A percentile compares a stretch with the other conserved stretches of the same genome.
Conservation (phyloP, 495 filamentous ascomycete genomes). For the Saxophila tyrrhenica region DNA sequence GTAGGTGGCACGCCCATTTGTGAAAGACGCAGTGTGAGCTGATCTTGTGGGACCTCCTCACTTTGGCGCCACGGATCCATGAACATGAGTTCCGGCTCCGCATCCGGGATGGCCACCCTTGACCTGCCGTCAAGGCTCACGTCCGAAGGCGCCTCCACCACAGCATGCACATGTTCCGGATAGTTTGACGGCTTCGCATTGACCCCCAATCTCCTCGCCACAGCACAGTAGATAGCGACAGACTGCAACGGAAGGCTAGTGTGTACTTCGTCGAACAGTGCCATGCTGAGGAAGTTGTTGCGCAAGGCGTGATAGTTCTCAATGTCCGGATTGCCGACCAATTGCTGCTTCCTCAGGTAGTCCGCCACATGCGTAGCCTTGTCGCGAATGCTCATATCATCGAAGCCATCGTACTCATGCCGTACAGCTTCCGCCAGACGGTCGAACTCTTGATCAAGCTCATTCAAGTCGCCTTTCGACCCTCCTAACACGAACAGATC, state of each 20-base stretch:
- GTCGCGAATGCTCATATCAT: conserved; percentile 43
- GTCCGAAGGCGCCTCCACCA: conserved; percentile 48
- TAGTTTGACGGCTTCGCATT: conserved; percentile 63
- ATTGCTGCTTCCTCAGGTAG: conserved; percentile 52
- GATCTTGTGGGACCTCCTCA: conserved; percentile 47
- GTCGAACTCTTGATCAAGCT: conserved; percentile 57
- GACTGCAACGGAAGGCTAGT: conserved; percentile 70
- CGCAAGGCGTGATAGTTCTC: conserved; percentile 62
- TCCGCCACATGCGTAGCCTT: conserved; percentile 55
- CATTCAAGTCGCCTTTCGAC: conserved; percentile 56
- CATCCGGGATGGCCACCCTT: conserved; percentile 4
- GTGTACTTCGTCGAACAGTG: conserved; percentile 47
- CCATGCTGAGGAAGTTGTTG: conserved; percentile 75
- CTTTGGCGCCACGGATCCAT: conserved; percentile 75
- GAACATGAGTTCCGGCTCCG: conserved; percentile 29
- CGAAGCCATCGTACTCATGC: conserved; percentile 37
- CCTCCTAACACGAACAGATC: conserved; percentile 77
- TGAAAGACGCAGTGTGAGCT: conserved; percentile 48
- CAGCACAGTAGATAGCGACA: conserved; percentile 56
- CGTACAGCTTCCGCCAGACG: conserved; percentile 45
- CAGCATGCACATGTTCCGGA: conserved; percentile 68
- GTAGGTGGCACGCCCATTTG: conserved; percentile 47
- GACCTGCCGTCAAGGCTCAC: conserved; percentile 51
- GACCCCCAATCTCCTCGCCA: conserved; percentile 56
- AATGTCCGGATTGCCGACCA: conserved; percentile 55